Conservation (phyloP, 2,329 filamentous ascomycete species). For the Pochonia chlamydosporia region DNA sequence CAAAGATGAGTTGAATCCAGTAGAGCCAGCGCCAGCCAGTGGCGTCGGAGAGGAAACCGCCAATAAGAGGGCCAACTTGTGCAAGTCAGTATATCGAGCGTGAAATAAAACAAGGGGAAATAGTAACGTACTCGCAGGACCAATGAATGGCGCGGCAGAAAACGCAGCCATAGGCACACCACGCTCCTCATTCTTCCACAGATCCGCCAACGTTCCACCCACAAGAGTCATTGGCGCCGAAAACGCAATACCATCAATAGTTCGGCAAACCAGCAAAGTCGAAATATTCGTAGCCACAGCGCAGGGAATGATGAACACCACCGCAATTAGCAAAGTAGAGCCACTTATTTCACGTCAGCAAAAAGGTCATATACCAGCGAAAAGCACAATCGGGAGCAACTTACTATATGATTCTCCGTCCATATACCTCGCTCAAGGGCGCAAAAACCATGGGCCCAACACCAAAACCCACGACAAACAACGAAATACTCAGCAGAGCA, state of each 20-base stretch:
- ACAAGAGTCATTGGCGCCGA: constrained; percentile 83
- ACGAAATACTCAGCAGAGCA: constrained; percentile 62
- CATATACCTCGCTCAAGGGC: constrained; percentile 69
- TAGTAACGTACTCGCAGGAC: constrained; percentile 61
- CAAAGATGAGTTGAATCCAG: constrained; percentile 78
- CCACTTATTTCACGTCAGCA: constrained; percentile 27
- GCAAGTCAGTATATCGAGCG: not conserved
- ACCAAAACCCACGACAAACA: constrained; percentile 80
- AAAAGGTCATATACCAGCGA: no score
- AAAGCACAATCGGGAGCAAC: constrained; percentile 11
- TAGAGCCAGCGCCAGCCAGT: constrained; percentile 79
- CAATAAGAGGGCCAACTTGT: constrained; percentile 63
- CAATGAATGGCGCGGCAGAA: constrained; percentile 75
- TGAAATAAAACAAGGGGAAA: no score
- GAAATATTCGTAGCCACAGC: constrained; percentile 70
- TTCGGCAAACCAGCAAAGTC: constrained; percentile 69
- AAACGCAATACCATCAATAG: constrained; percentile 78
- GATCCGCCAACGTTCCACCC: constrained; percentile 73
- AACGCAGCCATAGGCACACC: constrained; percentile 86
- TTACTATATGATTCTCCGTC: constrained; percentile 64
- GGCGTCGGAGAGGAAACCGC: constrained; percentile 68
- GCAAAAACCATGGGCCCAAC: constrained; percentile 77
- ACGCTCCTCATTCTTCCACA: constrained; percentile 80
- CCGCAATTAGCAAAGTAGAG: constrained; percentile 61
- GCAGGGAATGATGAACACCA: constrained; percentile 76